Percentiles rank a stretch among this genome's conserved stretches.
Evolutionary conservation across 106 monocot genomes (phyloP).

Genomic region (Dactylorhiza incarnata): DNA sequence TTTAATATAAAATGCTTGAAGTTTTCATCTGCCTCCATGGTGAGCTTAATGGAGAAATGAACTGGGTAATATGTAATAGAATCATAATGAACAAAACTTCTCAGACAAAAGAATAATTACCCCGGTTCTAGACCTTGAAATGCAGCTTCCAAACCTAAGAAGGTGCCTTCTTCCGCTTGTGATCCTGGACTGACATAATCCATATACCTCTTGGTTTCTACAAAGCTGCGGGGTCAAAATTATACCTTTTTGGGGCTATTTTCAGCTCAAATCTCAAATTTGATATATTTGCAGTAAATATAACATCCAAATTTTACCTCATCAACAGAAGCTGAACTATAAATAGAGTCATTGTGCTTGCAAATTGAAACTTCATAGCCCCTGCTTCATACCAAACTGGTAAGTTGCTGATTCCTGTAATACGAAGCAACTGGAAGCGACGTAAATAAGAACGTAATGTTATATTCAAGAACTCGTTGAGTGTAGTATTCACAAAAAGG

Average conservation of each 20-base stretch:
- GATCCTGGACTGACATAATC: slow-evolving; percentile 77
- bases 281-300: too few relatives aligned
- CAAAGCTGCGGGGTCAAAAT: slow-evolving; percentile 34
- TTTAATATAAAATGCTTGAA: too few relatives aligned
- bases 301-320: slow-evolving; percentile 42
- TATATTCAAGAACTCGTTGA: too few relatives aligned
- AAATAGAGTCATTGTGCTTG: slow-evolving; percentile 60
- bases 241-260: too few relatives aligned
- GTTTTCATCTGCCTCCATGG: too few relatives aligned
- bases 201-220: slow-evolving; percentile 89
- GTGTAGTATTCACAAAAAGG: too few relatives aligned
- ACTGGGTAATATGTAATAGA: too few relatives aligned
- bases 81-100: too few relatives aligned
- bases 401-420: slow-evolving; percentile 53
- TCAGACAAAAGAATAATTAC: slow-evolving; percentile 16
- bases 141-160: slow-evolving; percentile 76
- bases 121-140: slow-evolving; percentile 75
- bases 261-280: too few relatives aligned
- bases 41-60: too few relatives aligned
- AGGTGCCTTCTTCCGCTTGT: slow-evolving; percentile 73
- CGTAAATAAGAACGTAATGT: too few relatives aligned
- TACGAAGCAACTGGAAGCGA: slow-evolving; percentile 54
- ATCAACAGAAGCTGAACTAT: slow-evolving; percentile 72
- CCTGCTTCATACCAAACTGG: slow-evolving; percentile 93
- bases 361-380: slow-evolving; percentile 62